Evolutionary conservation across 495 filamentous ascomycete genomes (phyloP).

Genomic region (Parathielavia appendiculata): DNA sequence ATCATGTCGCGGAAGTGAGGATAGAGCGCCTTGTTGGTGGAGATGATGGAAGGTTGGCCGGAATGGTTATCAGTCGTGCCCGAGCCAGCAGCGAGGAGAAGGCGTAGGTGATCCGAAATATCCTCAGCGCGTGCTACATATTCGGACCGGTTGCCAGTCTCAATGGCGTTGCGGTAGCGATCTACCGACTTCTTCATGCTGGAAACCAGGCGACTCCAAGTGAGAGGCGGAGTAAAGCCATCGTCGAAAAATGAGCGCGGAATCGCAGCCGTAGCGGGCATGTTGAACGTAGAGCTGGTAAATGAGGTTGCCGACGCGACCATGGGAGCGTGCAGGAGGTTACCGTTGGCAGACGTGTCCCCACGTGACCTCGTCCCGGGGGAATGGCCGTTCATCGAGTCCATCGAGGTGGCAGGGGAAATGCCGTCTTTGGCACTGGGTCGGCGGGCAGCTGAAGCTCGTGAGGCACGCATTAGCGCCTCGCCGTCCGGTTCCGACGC

Average conservation of each 20-base stretch:
- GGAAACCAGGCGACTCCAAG: constrained; percentile 82
- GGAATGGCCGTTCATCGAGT: constrained; percentile 65
- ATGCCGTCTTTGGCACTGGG: constrained; percentile 65
- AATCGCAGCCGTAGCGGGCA: constrained; percentile 55
- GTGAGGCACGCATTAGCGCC: constrained; percentile 44
- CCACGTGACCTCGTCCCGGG: constrained; percentile 42
- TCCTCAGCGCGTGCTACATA: constrained; percentile 91
- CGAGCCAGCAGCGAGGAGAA: constrained; percentile 91
- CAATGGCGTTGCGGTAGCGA: constrained; percentile 77
- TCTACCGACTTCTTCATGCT: constrained; percentile 89
- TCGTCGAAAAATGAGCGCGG: constrained; percentile 84
- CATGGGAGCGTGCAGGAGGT: constrained; percentile 47
- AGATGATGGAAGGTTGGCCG: constrained; percentile 97
- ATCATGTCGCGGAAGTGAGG: constrained; percentile 99
- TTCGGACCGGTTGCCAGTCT: constrained; percentile 72
- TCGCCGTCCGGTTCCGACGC: constrained; percentile 79
- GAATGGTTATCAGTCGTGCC: constrained; percentile 98
- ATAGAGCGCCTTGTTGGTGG: constrained; percentile 91
- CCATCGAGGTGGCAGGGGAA: constrained; percentile 87
- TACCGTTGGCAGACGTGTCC: constrained; percentile 46
- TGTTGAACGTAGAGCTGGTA: constrained; percentile 53
- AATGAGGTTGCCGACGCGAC: constrained; percentile 63
- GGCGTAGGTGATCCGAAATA: constrained; percentile 90
- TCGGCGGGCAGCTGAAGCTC: constrained; percentile 49
- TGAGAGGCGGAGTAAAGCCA: constrained; percentile 63